phyloP scores from a whole-genome alignment of 257 asterid genomes.

The Solanum sitiens region DNA sequence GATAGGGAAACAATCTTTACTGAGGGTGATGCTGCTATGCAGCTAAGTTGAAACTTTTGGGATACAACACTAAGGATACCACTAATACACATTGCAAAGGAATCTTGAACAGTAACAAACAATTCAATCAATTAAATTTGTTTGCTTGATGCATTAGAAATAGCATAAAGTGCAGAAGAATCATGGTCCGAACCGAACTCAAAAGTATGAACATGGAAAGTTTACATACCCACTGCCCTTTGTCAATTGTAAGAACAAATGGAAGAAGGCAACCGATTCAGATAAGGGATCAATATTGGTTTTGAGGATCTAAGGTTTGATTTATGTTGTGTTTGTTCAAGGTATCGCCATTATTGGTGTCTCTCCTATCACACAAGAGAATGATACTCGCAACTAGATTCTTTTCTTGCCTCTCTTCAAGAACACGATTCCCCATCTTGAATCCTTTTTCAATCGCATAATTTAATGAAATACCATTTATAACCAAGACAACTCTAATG shows the following conservation, averaged over 20 bases:
- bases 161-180: neutral
- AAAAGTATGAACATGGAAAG: neutral
- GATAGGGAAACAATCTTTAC: constrained; percentile 14
- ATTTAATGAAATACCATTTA: too few species aligned
- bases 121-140: constrained; percentile 28
- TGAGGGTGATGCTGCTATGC: constrained; percentile 7
- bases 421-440: too few species aligned
- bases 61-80: constrained; percentile 30
- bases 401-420: too few species aligned
- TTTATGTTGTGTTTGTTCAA: neutral
- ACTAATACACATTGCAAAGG: constrained; percentile 29
- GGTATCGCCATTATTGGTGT: neutral
- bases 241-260: too few species aligned
- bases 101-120: constrained; percentile 17
- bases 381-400: too few species aligned
- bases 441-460: too few species aligned
- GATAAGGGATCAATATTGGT: neutral
- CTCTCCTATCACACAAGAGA: neutral
- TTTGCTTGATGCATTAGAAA: constrained; percentile 16
- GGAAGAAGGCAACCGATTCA: constrained; percentile 6
- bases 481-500: too few species aligned
- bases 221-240: too few species aligned
- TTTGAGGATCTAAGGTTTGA: neutral
- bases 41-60: constrained; percentile 18
- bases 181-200: constrained; percentile 11